Evolutionary conservation across 108 stramenopile genomes (phyloP), one percentile per base, ranked within the genome.

Genomic region (Asterionellopsis glacialis): DNA sequence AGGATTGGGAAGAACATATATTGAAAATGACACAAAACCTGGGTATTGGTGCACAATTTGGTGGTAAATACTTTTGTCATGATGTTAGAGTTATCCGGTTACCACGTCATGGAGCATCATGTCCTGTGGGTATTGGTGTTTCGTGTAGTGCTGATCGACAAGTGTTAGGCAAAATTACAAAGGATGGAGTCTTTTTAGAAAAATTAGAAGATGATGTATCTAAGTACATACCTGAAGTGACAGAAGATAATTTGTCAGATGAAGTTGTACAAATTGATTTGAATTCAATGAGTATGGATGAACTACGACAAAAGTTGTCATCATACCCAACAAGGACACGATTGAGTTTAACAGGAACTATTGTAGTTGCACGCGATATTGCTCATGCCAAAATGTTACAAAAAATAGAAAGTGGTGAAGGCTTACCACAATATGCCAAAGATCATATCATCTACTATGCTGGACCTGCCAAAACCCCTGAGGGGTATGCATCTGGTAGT

Each of bases 11-110:
- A 66, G 64, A 83, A 25, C 75, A 93, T 63, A 85, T 97, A 51
- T 59, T 96, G 41, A 72, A 94, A 49, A 87, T 97, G 73, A 93
- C 92, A 27, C 90, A 84, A 12, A 83, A 90, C 15, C 65, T 96
- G 42, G 97, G 97, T 33, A 95, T 98, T 65, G 97, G 97, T 45
- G 97, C 97, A 3, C 95, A 94, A 72, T 93, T 96, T 65, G 97
- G 95, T 41, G 97, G 97, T 14, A 98, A 98, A 66, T 96, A 98
- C 85, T 98, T 98, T 71, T 95, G 94, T 74, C 97, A 96, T 65
- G 97, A 98, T 72, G 93, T 96, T 23, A 85, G 97, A 19, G 97
- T 96, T 0, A 69, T 95, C 39, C 85, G 95, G 19, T 74, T 97
- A 50, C 97, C 97, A 22, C 85, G 97, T 25, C 97, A 98, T 66